Conservation (phyloP, 2,329 filamentous ascomycete genomes). For the Fusarium phyllophilum region DNA sequence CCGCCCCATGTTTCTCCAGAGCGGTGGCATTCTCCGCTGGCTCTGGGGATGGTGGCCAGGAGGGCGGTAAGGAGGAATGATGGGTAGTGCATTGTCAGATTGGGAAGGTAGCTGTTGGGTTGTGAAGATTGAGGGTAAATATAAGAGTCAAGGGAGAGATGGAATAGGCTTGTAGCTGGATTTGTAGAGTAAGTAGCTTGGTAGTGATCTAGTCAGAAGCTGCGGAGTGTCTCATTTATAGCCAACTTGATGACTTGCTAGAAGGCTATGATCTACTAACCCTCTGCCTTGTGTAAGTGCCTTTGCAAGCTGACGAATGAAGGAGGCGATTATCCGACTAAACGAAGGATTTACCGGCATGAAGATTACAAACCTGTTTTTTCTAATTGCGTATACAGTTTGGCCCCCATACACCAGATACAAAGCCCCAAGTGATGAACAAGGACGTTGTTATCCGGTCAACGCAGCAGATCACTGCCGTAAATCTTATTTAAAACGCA, state of each 20-base stretch:
- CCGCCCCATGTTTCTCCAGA: not conserved
- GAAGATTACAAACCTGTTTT: not conserved
- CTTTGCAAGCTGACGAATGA: not conserved
- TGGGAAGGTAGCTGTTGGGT: rapidly evolving
- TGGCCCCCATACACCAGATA: not conserved
- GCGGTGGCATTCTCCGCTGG: not conserved
- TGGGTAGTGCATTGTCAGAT: not conserved
- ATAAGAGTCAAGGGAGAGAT: not conserved
- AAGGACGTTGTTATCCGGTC: not conserved
- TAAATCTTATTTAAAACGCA: rapidly evolving
- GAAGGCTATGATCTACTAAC: not conserved
- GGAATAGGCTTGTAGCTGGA: rapidly evolving
- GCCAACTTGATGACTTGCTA: rapidly evolving
- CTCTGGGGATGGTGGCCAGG: not conserved
- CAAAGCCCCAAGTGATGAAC: not conserved
- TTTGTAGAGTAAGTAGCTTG: rapidly evolving
- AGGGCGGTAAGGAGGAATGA: not conserved
- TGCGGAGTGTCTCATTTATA: not conserved
- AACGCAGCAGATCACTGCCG: not conserved
- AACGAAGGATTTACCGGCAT: not conserved
- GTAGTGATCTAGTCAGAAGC: not conserved
- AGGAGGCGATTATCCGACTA: not conserved
- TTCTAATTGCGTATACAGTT: not conserved
- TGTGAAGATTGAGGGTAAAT: not conserved
- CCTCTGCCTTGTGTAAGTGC: not conserved